Evolutionary conservation across 306 rosid species (phyloP).

Genomic region (Cucumis hystrix): DNA sequence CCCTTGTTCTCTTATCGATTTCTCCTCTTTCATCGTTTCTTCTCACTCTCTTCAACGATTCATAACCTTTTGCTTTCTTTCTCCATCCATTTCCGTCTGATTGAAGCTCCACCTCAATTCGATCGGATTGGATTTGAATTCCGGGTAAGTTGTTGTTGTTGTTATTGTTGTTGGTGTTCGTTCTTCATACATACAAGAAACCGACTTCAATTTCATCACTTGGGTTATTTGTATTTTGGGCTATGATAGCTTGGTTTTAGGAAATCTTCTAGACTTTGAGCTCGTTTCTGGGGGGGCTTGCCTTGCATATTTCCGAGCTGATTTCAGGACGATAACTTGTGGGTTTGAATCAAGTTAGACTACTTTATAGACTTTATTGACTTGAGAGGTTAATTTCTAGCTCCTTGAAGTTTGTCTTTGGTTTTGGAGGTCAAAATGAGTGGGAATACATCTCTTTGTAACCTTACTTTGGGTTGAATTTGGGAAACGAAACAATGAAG

Average conservation of each 20-base stretch:
- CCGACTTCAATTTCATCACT: neutral
- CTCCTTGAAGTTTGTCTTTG: conserved; percentile 7
- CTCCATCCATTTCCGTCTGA: neutral
- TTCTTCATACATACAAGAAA: neutral
- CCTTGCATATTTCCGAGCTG: neutral
- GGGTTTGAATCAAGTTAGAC: neutral
- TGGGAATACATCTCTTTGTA: neutral
- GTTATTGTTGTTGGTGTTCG: no score
- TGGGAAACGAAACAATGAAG: conserved; percentile 37
- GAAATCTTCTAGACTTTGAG: neutral
- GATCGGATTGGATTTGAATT: conserved; percentile 2
- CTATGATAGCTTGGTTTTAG: neutral
- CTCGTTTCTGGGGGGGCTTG: neutral
- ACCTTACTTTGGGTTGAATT: conserved; percentile 5
- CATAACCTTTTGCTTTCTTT: neutral
- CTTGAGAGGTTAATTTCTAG: neutral
- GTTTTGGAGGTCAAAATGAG: conserved; percentile 2
- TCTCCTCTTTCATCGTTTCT: neutral
- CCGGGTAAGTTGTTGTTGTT: neutral
- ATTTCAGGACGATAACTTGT: neutral
- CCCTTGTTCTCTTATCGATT: neutral
- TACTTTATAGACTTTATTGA: conserved; percentile 9
- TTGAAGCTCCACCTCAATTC: neutral
- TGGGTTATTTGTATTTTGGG: neutral
- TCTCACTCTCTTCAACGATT: neutral